phyloP scores from a whole-genome alignment of 176 grass and related monocot genomes.

The Stipa capillata region DNA sequence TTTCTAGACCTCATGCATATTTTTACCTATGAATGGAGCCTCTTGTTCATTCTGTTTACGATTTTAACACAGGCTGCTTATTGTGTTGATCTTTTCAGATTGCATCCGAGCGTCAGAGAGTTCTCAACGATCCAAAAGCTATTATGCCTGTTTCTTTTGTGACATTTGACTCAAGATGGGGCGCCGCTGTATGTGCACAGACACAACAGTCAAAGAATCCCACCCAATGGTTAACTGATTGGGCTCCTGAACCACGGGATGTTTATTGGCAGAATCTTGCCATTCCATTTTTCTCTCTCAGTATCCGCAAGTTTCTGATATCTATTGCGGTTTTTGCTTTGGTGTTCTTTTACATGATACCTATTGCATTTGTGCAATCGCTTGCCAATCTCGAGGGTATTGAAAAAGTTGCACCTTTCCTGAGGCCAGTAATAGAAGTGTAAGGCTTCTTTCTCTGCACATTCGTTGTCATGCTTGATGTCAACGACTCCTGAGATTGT shows the following conservation, averaged over 20 bases:
- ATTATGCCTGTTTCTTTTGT: slow-evolving; percentile 93
- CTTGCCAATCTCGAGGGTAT: slow-evolving; percentile 99
- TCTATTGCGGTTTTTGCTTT: slow-evolving; percentile 65
- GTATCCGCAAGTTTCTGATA: slow-evolving; percentile 79
- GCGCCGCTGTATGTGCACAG: slow-evolving; percentile 90
- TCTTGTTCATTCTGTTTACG: not conserved
- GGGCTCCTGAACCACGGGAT: slow-evolving; percentile 96
- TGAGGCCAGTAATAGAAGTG: slow-evolving; percentile 82
- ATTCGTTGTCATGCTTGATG: not conserved
- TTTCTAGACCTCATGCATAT: not conserved
- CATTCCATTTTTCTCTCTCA: slow-evolving; percentile 96
- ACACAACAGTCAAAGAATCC: slow-evolving; percentile 97
- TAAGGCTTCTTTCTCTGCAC: slow-evolving; percentile 33
- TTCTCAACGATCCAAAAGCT: slow-evolving; percentile 83
- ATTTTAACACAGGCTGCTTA: not conserved
- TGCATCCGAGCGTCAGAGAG: slow-evolving; percentile 57
- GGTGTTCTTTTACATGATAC: slow-evolving; percentile 97
- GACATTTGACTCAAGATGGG: slow-evolving; percentile 97
- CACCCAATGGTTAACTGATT: slow-evolving; percentile 79
- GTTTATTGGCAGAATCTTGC: slow-evolving; percentile 93
- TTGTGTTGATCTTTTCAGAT: slow-evolving; percentile 48
- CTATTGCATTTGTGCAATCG: slow-evolving; percentile 94
- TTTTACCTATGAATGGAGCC: not conserved
- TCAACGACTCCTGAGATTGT: not conserved
- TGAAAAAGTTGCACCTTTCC: slow-evolving; percentile 93